Evolutionary conservation across 345 rosid genomes (phyloP), one percentile per base, ranked within the genome.

Genomic region (Litchi chinensis): DNA sequence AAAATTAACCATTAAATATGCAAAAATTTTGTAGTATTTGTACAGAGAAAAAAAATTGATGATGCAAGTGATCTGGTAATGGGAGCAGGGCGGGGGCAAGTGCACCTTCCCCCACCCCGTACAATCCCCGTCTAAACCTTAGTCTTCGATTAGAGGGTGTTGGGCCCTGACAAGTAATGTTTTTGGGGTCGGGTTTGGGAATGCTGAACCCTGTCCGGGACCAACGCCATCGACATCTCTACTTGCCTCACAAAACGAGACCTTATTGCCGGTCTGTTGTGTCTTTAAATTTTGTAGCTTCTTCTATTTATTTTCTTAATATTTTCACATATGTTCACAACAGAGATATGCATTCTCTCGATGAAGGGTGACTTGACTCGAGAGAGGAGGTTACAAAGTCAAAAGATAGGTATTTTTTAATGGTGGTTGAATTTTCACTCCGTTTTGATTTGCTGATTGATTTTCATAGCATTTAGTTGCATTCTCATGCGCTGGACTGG

Each of bases 301-400:
- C 66, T 32, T 39, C 60, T n/a, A 40, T 54, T 37, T 12, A 73
- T 59, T 43, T 68, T 43, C 54, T 68, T 68, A 59, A 21, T 59
- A n/a, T 11, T 50, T 50, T 12, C 56, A 50, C 5, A n/a, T 83
- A 76, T 77, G 21, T 70, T 59, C 68, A 68, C 26, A 57, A 70
- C 19, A 48, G 69, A 48, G 48, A 64, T 3, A 50, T 10, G 11
- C 7, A 16, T 71, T 22, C 2, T 54, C 16, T 44, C 22, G 12
- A 28, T 16, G 44, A 64, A 65, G 75, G 75, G 74, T 80, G 89
- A 88, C 88, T 83, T 81, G 86, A 76, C 86, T 46, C 28, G n/a
- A 43, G 72, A 81, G 76, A 65, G 43, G 57, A 37, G 69, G 9
- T n/a, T 60, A 56, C 59, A 75, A 80, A 83, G 87, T 86, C 89